Base-by-base conservation (phyloP, 2,329 filamentous ascomycete species). In the Venturia carpophila region DNA sequence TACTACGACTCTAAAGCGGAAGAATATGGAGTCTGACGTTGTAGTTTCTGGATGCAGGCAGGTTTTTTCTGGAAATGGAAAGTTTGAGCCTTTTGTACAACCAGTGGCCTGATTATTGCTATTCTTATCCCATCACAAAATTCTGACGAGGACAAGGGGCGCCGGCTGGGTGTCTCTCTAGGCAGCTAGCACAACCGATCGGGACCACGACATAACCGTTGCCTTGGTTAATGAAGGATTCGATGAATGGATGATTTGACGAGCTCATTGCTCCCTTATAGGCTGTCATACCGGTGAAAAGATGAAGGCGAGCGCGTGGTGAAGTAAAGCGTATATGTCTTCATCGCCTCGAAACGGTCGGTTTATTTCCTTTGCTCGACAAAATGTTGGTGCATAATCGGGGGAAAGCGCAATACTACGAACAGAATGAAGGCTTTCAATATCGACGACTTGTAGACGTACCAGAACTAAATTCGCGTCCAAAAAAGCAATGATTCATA, bases 1-100 rank as follows among this genome's bases (percentile, higher is more conserved):
- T 66, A 65, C 56, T 66, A 65, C 58, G 62, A 65, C 19, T 17
- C 21, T 4, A 63, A 66, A 56, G 65, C 65, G 9, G 37, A 61
- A n/a, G 55, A 66, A 47, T 43, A 60, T 58, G 42, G 63, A 0
- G 63, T 66, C 15, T 66, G 37, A 15, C n/a, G 52, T 58, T 58
- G 15, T 11, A 37, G 1, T 17, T 37, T 1, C n/a, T 52, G 10
- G 30, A 3, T 58, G 27, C 11, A 2, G 52, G 19, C 34, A 4
- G 30, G 7, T 15, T 9, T 15, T 30, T 5, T 27, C 11, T 27
- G 47, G 47, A n/a, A 13, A 24, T 49, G n/a, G 45, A 21, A 27
- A 27, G 30, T 27, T 27, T n/a, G 10, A 27, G 47, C 11, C 45
- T 47, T 47, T 47, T 42, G 9, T 7, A n/a, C 15, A 45, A 10